A percentile compares a stretch with the other conserved stretches of the same genome.
phyloP scores from a whole-genome alignment of 148 eudicot genomes.

The Hydrangea macrophylla region DNA sequence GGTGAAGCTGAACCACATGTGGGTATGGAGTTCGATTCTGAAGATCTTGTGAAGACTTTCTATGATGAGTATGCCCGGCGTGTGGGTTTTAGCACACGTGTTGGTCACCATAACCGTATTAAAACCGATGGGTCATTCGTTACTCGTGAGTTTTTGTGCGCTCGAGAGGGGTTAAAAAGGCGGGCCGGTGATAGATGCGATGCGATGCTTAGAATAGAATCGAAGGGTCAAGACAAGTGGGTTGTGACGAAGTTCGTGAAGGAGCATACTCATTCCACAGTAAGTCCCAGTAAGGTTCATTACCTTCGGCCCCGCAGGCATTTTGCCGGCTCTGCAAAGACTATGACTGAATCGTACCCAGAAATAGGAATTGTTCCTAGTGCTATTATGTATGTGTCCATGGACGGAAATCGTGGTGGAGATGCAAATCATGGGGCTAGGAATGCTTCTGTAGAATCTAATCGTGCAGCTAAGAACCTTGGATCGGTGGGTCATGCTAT shows the following conservation, averaged over 20 bases:
- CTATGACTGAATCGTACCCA: constrained; percentile 33
- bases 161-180: constrained; percentile 47
- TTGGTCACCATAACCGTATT: constrained; percentile 32
- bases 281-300: constrained; percentile 44
- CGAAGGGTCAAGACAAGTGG: constrained; percentile 52
- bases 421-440: constrained; percentile 41
- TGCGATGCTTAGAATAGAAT: constrained; percentile 71
- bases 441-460: constrained; percentile 44
- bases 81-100: constrained; percentile 52
- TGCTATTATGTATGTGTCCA: constrained; percentile 64
- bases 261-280: constrained; percentile 63
- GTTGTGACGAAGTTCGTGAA: constrained; percentile 65
- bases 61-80: constrained; percentile 68
- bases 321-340: constrained; percentile 50
- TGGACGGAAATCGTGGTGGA: constrained; percentile 43
- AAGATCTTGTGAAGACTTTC: constrained; percentile 53
- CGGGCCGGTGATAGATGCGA: constrained; percentile 47
- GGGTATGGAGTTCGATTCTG: constrained; percentile 75
- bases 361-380: constrained; percentile 48
- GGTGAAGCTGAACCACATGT: constrained; percentile 57
- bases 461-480: constrained; percentile 38
- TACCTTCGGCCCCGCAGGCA: constrained; percentile 48
- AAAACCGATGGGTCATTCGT: constrained; percentile 34
- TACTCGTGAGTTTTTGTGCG: constrained; percentile 47
- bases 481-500: constrained; percentile 33